Conservation (phyloP, 1,139 yeast genomes). For the Yamadazyma conglobata region DNA sequence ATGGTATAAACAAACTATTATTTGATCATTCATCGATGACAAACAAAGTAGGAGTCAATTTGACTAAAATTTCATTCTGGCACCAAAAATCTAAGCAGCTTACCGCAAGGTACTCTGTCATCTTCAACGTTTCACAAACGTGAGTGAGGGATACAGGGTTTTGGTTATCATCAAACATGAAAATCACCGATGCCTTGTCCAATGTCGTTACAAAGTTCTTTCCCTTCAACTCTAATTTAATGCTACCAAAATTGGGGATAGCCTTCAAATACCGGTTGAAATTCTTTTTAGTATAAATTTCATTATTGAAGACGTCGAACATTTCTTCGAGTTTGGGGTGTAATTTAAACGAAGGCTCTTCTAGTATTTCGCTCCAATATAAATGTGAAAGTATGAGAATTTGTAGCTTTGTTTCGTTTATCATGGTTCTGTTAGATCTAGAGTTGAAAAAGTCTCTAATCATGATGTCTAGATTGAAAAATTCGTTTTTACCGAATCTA, state of each 20-base stretch:
- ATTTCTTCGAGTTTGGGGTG: slow-evolving; percentile 40
- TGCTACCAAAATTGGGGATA: slow-evolving; percentile 61
- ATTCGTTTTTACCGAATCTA: slow-evolving; percentile 65
- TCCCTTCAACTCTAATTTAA: slow-evolving; percentile 51
- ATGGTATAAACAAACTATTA: too few relatives aligned
- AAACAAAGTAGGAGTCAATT: slow-evolving; percentile 12
- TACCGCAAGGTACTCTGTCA: slow-evolving; percentile 36
- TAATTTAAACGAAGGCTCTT: slow-evolving; percentile 35
- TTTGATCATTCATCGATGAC: slow-evolving; percentile 3
- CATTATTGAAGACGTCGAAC: slow-evolving; percentile 28
- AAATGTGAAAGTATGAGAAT: slow-evolving; percentile 42
- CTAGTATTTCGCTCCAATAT: slow-evolving; percentile 51
- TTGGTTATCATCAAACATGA: slow-evolving; percentile 44
- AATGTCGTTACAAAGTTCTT: slow-evolving; percentile 55
- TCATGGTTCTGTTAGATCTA: slow-evolving; percentile 16
- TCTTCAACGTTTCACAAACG: slow-evolving; percentile 25
- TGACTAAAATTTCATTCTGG: slow-evolving; percentile 42
- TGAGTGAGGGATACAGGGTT: slow-evolving; percentile 17
- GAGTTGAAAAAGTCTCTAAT: slow-evolving; percentile 68
- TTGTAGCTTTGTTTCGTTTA: slow-evolving; percentile 20
- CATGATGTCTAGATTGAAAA: slow-evolving; percentile 81
- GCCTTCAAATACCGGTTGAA: slow-evolving; percentile 58
- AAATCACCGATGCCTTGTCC: slow-evolving; percentile 64
- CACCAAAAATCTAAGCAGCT: slow-evolving; percentile 57
- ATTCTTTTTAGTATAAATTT: slow-evolving; percentile 40